Conservation (phyloP, 805 yeast species). For the Lachancea nothofagi region DNA sequence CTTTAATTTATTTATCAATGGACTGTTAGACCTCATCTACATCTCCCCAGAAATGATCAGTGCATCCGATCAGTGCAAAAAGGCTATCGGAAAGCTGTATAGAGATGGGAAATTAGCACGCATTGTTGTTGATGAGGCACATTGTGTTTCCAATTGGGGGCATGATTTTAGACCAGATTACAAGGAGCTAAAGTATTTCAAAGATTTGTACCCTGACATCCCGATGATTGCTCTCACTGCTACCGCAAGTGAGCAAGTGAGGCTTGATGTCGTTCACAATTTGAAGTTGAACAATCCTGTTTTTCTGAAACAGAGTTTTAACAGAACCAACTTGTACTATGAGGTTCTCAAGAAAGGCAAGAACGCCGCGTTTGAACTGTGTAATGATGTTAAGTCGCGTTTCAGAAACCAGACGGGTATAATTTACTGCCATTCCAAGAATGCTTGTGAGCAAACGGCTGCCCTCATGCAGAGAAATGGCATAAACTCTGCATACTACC, state of each 20-base stretch:
- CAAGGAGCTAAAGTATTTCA: conserved; percentile 70
- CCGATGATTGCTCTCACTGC: conserved; percentile 97
- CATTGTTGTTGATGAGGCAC: conserved; percentile 94
- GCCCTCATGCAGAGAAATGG: conserved; percentile 54
- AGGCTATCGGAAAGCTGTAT: conserved; percentile 54
- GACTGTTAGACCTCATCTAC: conserved; percentile 70
- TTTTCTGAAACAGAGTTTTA: conserved; percentile 83
- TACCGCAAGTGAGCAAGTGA: conserved; percentile 88
- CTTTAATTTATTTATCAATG: conserved; percentile 56
- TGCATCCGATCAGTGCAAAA: conserved; percentile 62
- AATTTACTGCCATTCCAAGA: conserved; percentile 87
- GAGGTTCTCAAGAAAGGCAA: conserved; percentile 65
- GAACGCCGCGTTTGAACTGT: conserved; percentile 50
- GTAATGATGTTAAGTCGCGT: conserved; percentile 45
- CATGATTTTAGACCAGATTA: conserved; percentile 98
- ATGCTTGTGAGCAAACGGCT: conserved; percentile 79
- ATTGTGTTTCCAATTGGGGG: conserved; percentile 98
- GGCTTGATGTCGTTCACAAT: conserved; percentile 79
- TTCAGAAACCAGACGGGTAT: conserved; percentile 70
- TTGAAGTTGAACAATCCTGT: conserved; percentile 57
- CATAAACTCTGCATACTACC: conserved; percentile 69
- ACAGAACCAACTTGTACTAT: conserved; percentile 78
- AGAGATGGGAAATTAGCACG: conserved; percentile 60
- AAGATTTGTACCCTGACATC: conserved; percentile 63
- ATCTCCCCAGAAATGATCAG: conserved; percentile 93